A percentile compares a stretch with the other conserved stretches of the same genome.
Conservation (phyloP, 2,329 filamentous ascomycete genomes). For the Paraconiothyrium sp. region DNA sequence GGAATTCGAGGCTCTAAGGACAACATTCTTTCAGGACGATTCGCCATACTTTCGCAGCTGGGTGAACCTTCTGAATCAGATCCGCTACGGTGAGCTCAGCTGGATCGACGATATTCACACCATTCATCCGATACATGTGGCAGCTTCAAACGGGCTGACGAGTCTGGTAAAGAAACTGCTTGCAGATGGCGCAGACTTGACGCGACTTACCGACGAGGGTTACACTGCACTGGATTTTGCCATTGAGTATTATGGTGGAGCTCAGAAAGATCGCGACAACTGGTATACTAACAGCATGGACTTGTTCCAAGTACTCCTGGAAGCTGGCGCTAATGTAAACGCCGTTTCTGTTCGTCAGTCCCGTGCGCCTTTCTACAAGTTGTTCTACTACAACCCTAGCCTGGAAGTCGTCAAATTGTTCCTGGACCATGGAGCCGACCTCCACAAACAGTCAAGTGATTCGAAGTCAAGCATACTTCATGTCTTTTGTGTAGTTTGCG, state of each 20-base stretch:
- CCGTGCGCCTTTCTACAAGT: neutral
- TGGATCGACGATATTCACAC: neutral
- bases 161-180: neutral
- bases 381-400: conserved; percentile 6
- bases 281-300: neutral
- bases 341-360: neutral
- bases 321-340: neutral
- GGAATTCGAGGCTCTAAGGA: neutral
- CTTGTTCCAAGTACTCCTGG: neutral
- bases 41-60: conserved; percentile 4
- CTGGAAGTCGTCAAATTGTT: neutral
- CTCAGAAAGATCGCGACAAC: neutral
- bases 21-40: neutral
- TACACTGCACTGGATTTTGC: conserved; percentile 7
- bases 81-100: neutral
- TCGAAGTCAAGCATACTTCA: conserved; percentile 5
- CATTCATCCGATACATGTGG: conserved; percentile 1
- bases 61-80: conserved; percentile 5
- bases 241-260: neutral
- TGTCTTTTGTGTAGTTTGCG: neutral
- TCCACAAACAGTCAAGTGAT: neutral
- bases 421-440: neutral
- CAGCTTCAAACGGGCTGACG: conserved; percentile 3
- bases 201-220: conserved; percentile 1
- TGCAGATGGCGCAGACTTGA: neutral